Evolutionary conservation across 2,329 filamentous ascomycete species (phyloP).

Genomic region (Ophiobolus disseminans): DNA sequence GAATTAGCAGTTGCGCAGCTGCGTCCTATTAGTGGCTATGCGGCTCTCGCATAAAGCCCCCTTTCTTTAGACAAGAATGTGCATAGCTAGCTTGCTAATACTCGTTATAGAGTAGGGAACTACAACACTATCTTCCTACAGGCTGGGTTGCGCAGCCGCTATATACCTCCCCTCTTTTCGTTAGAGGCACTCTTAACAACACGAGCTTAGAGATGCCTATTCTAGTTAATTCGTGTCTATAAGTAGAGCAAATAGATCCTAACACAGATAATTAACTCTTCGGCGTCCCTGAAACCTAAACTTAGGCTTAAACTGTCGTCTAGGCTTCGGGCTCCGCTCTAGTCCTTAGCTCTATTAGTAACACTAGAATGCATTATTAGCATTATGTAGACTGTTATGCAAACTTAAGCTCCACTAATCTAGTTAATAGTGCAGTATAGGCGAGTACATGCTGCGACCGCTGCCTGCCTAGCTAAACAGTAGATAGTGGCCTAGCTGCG

Average conservation of each 20-base stretch:
- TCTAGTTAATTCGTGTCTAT: background rate
- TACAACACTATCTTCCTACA: constrained; percentile 4
- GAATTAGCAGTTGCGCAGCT: constrained; percentile 7
- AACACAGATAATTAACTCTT: constrained; percentile 4
- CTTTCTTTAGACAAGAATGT: constrained; percentile 6
- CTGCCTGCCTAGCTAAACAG: background rate
- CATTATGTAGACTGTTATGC: constrained; percentile 14
- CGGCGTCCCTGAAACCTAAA: constrained; percentile 10
- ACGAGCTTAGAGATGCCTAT: background rate
- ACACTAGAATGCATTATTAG: constrained; percentile 9
- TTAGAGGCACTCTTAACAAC: constrained; percentile 2
- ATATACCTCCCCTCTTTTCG: constrained; percentile 5
- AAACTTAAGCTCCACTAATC: constrained; percentile 11
- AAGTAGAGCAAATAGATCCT: constrained; percentile 5
- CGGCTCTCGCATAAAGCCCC: constrained; percentile 7
- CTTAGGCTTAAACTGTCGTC: constrained; percentile 9
- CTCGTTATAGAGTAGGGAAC: constrained; percentile 5
- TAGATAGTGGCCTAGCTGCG: constrained; percentile 3
- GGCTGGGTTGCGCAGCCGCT: constrained; percentile 4
- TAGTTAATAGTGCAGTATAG: constrained; percentile 5
- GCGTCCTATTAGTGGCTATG: constrained; percentile 9
- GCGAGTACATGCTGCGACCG: constrained; percentile 1
- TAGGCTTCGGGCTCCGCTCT: constrained; percentile 7
- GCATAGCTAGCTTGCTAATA: constrained; percentile 1
- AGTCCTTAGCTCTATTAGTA: constrained; percentile 8